Evolutionary conservation across 2,329 filamentous ascomycete genomes (phyloP), one percentile per base, ranked within the genome.

Genomic region (Xylariales sp.): DNA sequence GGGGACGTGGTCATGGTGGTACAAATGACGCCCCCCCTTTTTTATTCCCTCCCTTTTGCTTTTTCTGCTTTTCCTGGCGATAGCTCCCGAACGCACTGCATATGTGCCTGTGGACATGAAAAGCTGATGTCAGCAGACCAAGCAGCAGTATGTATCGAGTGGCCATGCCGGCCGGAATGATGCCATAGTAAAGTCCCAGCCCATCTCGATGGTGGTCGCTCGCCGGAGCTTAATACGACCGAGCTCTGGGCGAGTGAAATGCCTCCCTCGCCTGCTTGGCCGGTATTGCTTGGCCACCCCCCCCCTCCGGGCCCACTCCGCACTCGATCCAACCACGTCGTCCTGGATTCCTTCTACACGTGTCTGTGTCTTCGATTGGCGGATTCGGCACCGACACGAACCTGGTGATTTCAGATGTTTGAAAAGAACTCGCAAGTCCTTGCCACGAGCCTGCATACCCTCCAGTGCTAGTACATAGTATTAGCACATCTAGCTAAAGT

Each of bases 391-490:
- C 36, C 53, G 28, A 53, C 4, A 45, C 18, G 14, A 12, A 45
- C 8, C 36, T 48, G 32, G 46, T 45, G 12, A 28, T 48, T 16
- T 16, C 39, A 28, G 28, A 54, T 46, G 32, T 55, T 45, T 48
- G 45, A 52, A 30, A 45, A 36, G 60, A 23, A 23, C 60, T 63
- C 54, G 64, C 59, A 48, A 59, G 34, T 39, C 55, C 41, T 55
- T 60, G 55, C 60, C 50, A 45, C 55, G 36, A n/a, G 43, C 49
- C 39, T 63, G 59, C 65, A 60, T 64, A 57, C 60, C 63, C 23
- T 23, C 23, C 23, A 23, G 23, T 23, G 23, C 23, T 23, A 23
- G 23, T n/a, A n/a, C n/a, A n/a, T n/a, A n/a, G n/a, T 67, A 65
- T 54, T 56, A 58, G 30, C 57, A 52, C 10, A 14, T 41, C 39